phyloP scores from a whole-genome alignment of 345 rosid genomes.

The Zanthoxylum bungeanum region DNA sequence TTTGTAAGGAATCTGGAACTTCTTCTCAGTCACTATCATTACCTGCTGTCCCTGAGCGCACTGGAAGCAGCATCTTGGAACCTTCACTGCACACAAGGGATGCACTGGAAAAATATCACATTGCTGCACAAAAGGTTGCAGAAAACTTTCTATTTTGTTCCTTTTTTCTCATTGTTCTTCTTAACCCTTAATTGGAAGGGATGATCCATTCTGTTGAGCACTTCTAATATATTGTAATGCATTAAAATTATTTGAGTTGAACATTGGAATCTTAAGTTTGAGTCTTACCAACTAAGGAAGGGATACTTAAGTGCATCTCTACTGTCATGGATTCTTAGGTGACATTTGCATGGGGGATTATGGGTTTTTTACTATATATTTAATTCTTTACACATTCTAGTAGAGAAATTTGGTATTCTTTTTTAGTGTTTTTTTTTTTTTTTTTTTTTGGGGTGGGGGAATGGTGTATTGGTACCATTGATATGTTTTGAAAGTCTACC shows the following conservation, averaged over 20 bases:
- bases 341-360: not conserved
- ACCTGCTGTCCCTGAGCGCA: constrained; percentile 53
- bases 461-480: not conserved
- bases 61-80: constrained; percentile 53
- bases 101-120: constrained; percentile 85
- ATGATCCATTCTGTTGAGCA: not conserved
- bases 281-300: not conserved
- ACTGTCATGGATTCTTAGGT: not conserved
- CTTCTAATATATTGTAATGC: not conserved
- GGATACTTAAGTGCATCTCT: not conserved
- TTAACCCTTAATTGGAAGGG: not conserved
- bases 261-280: not conserved
- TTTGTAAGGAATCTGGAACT: constrained; percentile 43
- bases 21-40: constrained; percentile 50
- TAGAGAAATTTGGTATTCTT: not conserved
- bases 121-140: constrained; percentile 78
- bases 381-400: not conserved
- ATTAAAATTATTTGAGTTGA: not conserved
- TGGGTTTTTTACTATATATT: not conserved
- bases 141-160: not conserved
- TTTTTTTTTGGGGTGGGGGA: not conserved
- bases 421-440: too few relatives aligned
- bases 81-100: constrained; percentile 81
- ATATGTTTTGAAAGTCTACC: not conserved
- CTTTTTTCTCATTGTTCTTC: not conserved